Evolutionary conservation across 192 early-diverging fungal species (phyloP).

Genomic region (Umbelopsis ramanniana): DNA sequence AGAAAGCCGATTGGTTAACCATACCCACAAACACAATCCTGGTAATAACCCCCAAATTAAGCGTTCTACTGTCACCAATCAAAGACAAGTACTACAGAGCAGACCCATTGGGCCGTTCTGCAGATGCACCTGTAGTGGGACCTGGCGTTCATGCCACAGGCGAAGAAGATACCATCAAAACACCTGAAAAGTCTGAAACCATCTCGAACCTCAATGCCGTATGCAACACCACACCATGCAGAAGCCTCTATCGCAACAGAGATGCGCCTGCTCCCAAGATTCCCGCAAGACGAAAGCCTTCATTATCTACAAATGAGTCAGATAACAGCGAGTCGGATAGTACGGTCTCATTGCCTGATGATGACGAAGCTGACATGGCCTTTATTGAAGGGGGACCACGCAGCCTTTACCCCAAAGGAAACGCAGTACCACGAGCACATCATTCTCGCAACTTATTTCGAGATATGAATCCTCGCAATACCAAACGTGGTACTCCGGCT

Average conservation of each 20-base stretch:
- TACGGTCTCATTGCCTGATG: neutral
- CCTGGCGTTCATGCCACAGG: slow-evolving; percentile 1
- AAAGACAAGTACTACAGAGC: slow-evolving; percentile 66
- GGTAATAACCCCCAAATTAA: slow-evolving; percentile 77
- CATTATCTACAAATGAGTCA: neutral
- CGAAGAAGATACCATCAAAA: neutral
- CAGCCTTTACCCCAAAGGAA: slow-evolving; percentile 10
- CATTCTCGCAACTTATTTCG: slow-evolving; percentile 22
- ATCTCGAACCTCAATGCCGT: neutral
- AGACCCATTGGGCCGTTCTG: slow-evolving; percentile 26
- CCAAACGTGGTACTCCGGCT: slow-evolving; percentile 19
- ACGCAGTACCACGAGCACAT: slow-evolving; percentile 1
- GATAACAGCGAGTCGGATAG: neutral
- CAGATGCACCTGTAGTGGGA: slow-evolving; percentile 1
- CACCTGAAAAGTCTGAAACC: neutral
- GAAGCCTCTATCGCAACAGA: slow-evolving; percentile 4
- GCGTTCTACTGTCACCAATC: slow-evolving; percentile 76
- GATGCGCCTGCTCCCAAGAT: neutral
- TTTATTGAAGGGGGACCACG: slow-evolving; percentile 8
- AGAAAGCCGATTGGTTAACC: slow-evolving; percentile 79
- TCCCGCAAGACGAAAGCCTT: neutral
- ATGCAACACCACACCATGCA: neutral
- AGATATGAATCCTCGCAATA: slow-evolving; percentile 22
- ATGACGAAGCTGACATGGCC: neutral
- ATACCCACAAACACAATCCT: slow-evolving; percentile 78